These are phyloP conservation scores for Salix koriyanagi DNA, from an alignment of 345 rosid genomes.

Conservation along the genomic window DNA sequence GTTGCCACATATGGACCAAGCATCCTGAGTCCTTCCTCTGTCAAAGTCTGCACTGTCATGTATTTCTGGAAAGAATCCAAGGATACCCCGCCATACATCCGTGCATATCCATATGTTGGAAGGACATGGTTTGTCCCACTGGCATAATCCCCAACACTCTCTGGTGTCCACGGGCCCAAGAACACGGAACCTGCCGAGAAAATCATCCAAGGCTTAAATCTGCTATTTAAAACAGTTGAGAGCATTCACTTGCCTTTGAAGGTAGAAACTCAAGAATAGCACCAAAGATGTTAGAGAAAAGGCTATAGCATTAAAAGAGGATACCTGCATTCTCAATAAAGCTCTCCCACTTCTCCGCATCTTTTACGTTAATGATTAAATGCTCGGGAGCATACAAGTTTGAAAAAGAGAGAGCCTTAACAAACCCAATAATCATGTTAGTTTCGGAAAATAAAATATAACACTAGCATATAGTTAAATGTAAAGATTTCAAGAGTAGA, in stretches of 20 bases:
- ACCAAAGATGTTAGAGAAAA: no score
- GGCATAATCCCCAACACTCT: conserved; percentile 95
- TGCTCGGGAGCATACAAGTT: conserved; percentile 96
- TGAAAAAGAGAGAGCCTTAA: conserved; percentile 70
- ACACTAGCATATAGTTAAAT: neutral
- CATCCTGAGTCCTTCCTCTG: conserved; percentile 75
- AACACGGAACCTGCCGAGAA: conserved; percentile 65
- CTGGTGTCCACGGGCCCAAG: conserved; percentile 90
- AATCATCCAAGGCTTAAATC: neutral
- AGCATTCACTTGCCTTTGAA: neutral
- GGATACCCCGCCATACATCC: conserved; percentile 89
- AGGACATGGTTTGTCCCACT: conserved; percentile 90
- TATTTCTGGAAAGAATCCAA: conserved; percentile 82
- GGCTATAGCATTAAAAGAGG: neutral
- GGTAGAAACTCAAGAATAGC: neutral
- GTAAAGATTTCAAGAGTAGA: no score
- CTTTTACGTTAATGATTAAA: conserved; percentile 75
- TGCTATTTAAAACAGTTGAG: neutral
- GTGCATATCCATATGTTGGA: conserved; percentile 87
- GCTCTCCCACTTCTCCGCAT: conserved; percentile 90
- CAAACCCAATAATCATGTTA: neutral
- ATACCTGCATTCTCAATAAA: conserved; percentile 82
- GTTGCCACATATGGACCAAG: conserved; percentile 81
- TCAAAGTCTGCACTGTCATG: conserved; percentile 79
- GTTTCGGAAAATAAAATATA: neutral